Percentiles rank a stretch among this genome's conserved stretches.
phyloP scores from a whole-genome alignment of 1,284 basidiomycete species.

The Sphagnurus paluster region DNA sequence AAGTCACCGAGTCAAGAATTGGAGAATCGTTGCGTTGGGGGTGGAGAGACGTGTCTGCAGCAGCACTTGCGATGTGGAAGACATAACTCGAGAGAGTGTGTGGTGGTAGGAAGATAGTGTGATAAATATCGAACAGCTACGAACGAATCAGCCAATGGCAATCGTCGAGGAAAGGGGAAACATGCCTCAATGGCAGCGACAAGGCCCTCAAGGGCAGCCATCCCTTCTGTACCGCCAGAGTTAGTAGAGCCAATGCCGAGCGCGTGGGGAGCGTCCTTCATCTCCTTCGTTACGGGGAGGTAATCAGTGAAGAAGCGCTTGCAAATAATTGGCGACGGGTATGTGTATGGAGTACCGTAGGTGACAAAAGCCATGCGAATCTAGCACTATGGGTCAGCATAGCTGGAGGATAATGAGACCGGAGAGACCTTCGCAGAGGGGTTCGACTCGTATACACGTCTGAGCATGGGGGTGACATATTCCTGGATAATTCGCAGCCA shows the following conservation, averaged over 20 bases:
- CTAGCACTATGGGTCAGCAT: slow-evolving; percentile 29
- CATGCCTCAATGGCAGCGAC: slow-evolving; percentile 71
- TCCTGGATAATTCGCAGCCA: slow-evolving; percentile 50
- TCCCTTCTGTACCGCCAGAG: slow-evolving; percentile 48
- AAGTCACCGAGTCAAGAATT: slow-evolving; percentile 56
- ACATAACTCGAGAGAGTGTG: slow-evolving; percentile 43
- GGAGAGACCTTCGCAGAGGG: slow-evolving; percentile 29
- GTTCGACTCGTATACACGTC: slow-evolving; percentile 49
- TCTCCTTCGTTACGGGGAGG: slow-evolving; percentile 38
- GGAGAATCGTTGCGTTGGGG: slow-evolving; percentile 57
- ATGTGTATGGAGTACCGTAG: slow-evolving; percentile 56
- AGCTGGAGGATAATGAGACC: slow-evolving; percentile 6
- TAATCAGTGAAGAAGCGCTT: slow-evolving; percentile 55
- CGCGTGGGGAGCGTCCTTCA: slow-evolving; percentile 46
- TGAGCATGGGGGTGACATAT: slow-evolving; percentile 55
- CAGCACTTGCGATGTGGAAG: slow-evolving; percentile 59
- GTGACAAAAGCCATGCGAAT: slow-evolving; percentile 56
- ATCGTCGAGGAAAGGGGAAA: slow-evolving; percentile 4
- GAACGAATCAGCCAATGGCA: neutral
- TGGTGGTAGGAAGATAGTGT: slow-evolving; percentile 28
- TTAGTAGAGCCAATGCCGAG: slow-evolving; percentile 59
- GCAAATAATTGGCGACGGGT: slow-evolving; percentile 54
- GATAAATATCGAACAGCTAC: slow-evolving; percentile 62
- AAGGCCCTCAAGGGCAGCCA: slow-evolving; percentile 71
- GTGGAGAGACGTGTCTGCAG: slow-evolving; percentile 52